phyloP scores from a whole-genome alignment of 768 basidiomycete genomes.

The Thelephora ganbajun region DNA sequence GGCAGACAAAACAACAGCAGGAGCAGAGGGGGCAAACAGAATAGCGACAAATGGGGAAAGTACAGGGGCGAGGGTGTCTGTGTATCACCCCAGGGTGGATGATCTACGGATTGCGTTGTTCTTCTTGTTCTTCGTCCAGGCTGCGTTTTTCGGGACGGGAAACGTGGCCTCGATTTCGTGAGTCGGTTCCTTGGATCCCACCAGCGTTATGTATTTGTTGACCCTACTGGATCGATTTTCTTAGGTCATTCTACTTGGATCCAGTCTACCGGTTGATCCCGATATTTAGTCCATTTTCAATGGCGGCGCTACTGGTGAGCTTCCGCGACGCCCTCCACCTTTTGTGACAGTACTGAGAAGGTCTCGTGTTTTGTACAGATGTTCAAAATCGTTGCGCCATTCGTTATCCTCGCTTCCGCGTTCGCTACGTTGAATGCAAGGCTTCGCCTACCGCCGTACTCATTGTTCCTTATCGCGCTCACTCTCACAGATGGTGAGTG shows the following conservation, averaged over 20 bases:
- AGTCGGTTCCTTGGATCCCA: constrained; percentile 30
- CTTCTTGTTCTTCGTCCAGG: constrained; percentile 78
- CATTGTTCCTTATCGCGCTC: constrained; percentile 64
- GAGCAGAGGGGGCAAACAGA: background rate
- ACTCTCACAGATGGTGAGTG: constrained; percentile 54
- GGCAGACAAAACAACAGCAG: background rate
- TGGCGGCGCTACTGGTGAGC: constrained; percentile 58
- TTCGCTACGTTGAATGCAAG: constrained; percentile 58
- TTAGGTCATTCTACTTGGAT: constrained; percentile 71
- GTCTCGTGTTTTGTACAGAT: constrained; percentile 25
- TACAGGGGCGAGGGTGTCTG: no score
- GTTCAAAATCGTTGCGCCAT: constrained; percentile 75
- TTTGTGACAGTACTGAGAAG: constrained; percentile 1
- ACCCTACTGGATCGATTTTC: background rate
- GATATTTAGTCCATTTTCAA: constrained; percentile 74
- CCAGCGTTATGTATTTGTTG: background rate
- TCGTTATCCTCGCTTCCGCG: constrained; percentile 55
- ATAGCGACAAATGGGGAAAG: no score
- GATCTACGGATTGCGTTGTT: constrained; percentile 66
- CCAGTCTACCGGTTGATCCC: constrained; percentile 82
- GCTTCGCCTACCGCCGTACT: constrained; percentile 63
- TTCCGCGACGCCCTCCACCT: background rate
- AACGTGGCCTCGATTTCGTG: constrained; percentile 12
- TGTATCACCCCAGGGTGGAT: constrained; percentile 23
- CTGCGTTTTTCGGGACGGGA: constrained; percentile 77